These are phyloP conservation scores for Aspergillus diversus DNA, from an alignment of 495 filamentous ascomycete genomes.

Conservation along the genomic window DNA sequence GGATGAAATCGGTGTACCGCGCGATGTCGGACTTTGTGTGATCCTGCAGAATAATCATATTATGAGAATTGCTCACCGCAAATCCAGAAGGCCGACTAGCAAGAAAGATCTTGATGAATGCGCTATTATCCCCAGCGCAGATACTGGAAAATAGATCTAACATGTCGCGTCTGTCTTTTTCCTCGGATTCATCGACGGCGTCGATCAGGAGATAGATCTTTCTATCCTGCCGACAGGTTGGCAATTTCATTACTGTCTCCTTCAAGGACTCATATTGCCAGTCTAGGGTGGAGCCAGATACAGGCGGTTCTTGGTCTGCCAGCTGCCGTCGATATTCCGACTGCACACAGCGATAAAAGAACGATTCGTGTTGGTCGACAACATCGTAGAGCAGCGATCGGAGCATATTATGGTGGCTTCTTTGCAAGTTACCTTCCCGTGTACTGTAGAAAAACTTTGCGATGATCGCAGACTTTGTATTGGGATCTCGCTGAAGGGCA, in stretches of 20 bases:
- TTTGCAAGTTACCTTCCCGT: constrained; percentile 16
- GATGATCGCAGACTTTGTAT: not conserved
- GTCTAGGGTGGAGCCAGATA: not conserved
- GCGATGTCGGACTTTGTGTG: constrained; percentile 13
- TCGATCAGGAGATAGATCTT: constrained; percentile 12
- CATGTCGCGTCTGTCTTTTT: constrained; percentile 7
- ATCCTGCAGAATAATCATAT: constrained; percentile 9
- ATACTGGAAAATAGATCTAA: not conserved
- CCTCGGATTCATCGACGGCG: constrained; percentile 16
- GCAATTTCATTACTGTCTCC: not conserved
- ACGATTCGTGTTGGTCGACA: constrained; percentile 6
- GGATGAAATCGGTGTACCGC: not conserved
- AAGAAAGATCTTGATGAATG: constrained; percentile 9
- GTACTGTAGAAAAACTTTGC: constrained; percentile 17
- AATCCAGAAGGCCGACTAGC: constrained; percentile 11
- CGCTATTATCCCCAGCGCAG: not conserved
- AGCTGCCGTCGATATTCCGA: constrained; percentile 3
- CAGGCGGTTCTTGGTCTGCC: no score
- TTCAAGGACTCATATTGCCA: constrained; percentile 14
- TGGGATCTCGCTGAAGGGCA: not conserved
- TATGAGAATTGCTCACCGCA: not conserved
- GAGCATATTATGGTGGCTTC: constrained; percentile 18
- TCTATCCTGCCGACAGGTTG: not conserved
- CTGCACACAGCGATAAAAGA: constrained; percentile 17
- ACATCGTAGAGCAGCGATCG: constrained; percentile 16